Evolutionary conservation across 208 protist genomes (phyloP), one percentile per base, ranked within the genome.

Genomic region (Balamuthia mandrillaris): DNA sequence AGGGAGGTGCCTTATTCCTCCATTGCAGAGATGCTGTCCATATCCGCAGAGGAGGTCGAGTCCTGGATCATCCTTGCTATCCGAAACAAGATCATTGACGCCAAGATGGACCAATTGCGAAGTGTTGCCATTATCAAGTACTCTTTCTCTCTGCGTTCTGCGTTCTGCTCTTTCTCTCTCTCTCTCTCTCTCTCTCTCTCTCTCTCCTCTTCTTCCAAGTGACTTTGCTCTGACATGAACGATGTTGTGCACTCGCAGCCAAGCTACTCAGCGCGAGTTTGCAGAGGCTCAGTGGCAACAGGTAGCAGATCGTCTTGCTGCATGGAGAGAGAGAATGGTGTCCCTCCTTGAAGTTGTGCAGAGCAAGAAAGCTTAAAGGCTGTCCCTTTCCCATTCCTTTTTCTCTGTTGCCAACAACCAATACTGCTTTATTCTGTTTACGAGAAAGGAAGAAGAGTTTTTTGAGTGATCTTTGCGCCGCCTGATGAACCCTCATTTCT

Each of bases 301-400:
- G 70, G 58, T 79, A 33, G 58, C 33, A 39, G 18, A 24, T 12
- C 70, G 70, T 27, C 70, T 79, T 2, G 70, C 70, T 31, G 29
- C 37, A 21, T 79, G 70, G 70, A 27, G n/a, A 37, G 70, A 79
- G 31, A 79, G 58, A 39, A 29, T 79, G 10, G 70, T 79, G 5
- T 79, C 70, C 14, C 70, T 79, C 14, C 70, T 79, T 18, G 70
- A 79, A 33, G 70, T 79, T 29, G 47, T 79, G 42, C 70, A 79
- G 29, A 39, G 58, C 31, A 79, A 79, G 42, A 24, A 79, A 79
- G 70, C 70, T 79, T 24, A 54, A 54, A 21, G 16, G 47, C 47
- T 54, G 47, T 54, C n/a, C n/a, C n/a, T n/a, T n/a, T n/a, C n/a
- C n/a, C n/a, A n/a, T n/a, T n/a, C n/a, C n/a, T n/a, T n/a, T n/a